phyloP scores from a whole-genome alignment of 257 asterid species.

The Fraxinus quadrangulata region DNA sequence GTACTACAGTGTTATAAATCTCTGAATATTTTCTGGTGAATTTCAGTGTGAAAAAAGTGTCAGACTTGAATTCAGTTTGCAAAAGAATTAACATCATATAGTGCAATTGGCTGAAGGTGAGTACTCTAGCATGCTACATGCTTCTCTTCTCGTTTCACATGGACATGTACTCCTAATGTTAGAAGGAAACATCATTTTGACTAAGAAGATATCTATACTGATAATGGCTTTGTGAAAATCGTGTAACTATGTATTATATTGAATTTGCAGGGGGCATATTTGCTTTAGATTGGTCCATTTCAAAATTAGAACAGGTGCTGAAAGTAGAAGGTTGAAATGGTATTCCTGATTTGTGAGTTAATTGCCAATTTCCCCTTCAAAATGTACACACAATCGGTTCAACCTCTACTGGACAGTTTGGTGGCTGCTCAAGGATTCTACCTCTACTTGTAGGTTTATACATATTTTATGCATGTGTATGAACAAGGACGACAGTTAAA shows the following conservation, averaged over 20 bases:
- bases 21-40: slow-evolving; percentile 21
- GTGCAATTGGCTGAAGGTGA: slow-evolving; percentile 29
- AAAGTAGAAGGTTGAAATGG: too few relatives aligned
- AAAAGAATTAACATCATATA: slow-evolving; percentile 53
- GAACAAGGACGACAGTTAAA: too few relatives aligned
- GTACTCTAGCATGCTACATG: slow-evolving; percentile 10
- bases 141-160: not conserved
- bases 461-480: too few relatives aligned
- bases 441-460: too few relatives aligned
- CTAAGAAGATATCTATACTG: not conserved
- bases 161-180: not conserved
- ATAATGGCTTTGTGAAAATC: not conserved
- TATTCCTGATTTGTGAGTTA: too few relatives aligned
- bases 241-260: not conserved
- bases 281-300: not conserved
- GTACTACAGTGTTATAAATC: not conserved
- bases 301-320: not conserved
- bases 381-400: too few relatives aligned
- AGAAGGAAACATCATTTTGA: not conserved
- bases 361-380: too few relatives aligned
- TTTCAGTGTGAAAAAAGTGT: slow-evolving; percentile 61
- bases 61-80: slow-evolving; percentile 55
- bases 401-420: too few relatives aligned
- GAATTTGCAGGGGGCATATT: slow-evolving; percentile 21
- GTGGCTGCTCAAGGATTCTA: too few relatives aligned